Evolutionary conservation across 2,329 filamentous ascomycete genomes (phyloP), one percentile per base, ranked within the genome.

Genomic region (Aspergillus neoniger): DNA sequence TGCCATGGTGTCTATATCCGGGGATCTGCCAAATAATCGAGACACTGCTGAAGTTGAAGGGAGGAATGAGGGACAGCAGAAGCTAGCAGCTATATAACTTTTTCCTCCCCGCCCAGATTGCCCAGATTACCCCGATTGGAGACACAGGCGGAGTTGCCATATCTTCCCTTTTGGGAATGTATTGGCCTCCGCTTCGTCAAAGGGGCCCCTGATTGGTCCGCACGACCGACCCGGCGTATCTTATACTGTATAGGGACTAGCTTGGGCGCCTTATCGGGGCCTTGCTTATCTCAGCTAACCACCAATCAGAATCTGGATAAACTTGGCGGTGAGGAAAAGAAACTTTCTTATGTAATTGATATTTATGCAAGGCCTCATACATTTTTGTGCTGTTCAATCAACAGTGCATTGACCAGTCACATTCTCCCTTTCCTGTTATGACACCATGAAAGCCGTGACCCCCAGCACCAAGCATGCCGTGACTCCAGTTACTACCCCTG

Each of bases 401-500:
- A 12, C n/a, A 2, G 5, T 15, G 10, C 32, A 14, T 23, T 6
- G 8, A n/a, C 3, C 3, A 28, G 7, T 15, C 8, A 21, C 19
- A 43, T 14, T 14, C 32, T n/a, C 10, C 5, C 23, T 25, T 12
- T 9, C 50, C 28, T 30, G 6, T 23, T 53, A 53, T 3, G 36
- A 28, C 38, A 41, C n/a, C 52, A 55, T 43, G 15, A 55, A 43
- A 6, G 30, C 17, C 7, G 25, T 14, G 7, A 54, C 44, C n/a
- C 49, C 57, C 47, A 67, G 64, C 19, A 64, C 43, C 53, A 63
- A 61, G 2, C 67, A 44, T 8, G 62, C 61, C 48, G 77, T 59
- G 7, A 77, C 30, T 3, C 74, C 71, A 14, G 72, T 74, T 53
- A 71, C 25, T 48, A 73, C 63, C 5, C 50, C 67, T 4, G 72